Evolutionary conservation across 495 filamentous ascomycete genomes (phyloP), one percentile per base, ranked within the genome.

Genomic region (Penicillium egyptiacum): DNA sequence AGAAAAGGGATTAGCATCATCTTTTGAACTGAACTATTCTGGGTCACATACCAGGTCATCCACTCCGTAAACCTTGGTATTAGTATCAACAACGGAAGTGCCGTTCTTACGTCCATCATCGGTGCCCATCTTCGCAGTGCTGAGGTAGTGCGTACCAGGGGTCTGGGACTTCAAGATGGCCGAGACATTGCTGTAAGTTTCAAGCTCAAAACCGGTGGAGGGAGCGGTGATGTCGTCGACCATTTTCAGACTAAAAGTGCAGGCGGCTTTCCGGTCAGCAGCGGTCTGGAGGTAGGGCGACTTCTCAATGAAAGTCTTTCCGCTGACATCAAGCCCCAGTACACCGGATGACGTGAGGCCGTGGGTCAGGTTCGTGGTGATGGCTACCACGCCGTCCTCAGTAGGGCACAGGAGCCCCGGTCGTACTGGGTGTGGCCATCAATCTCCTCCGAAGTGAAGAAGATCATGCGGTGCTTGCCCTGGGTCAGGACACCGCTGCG

Each of bases 121-220:
- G 25, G 70, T 69, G 42, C 88, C 87, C 57, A 91, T 75, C 77
- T 88, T 89, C 42, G 75, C 72, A 31, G 77, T 81, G 28, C 79
- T 80, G 58, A 88, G 79, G 86, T 87, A 91, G 78, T 91, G 88
- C 70, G 87, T 90, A 56, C 86, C 74, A 30, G 84, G 75, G 22
- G 83, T 82, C 12, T 59, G 46, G 17, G 60, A 50, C 2, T 68
- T 58, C 48, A 80, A 79, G 30, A 80, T 75, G 39, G 81, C 69
- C 59, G 83, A 81, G 49, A 60, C 59, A 42, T 83, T 78, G 35
- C 85, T 79, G 64, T 85, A 85, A 2, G 81, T 75, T 19, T 76
- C 61, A 1, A 82, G 75, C 1, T 80, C 78, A 20, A 74, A 65
- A 61, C 79, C 80, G 11, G 78, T 50, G 11, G 77, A 58, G 0